Conservation (phyloP, 2,329 filamentous ascomycete species). For the Grosmannia serpens region DNA sequence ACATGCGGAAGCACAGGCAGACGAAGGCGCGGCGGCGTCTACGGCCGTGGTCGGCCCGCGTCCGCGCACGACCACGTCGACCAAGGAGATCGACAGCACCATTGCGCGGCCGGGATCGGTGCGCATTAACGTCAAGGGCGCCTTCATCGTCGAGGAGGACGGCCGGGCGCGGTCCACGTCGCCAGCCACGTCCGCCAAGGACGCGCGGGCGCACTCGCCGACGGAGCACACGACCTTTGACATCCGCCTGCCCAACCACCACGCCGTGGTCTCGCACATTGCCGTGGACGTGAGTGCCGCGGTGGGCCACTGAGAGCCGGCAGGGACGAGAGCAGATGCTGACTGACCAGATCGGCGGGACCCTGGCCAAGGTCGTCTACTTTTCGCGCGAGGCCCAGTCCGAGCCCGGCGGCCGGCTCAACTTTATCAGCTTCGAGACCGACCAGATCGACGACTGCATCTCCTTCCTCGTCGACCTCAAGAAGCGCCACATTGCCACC, state of each 20-base stretch:
- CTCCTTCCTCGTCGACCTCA: constrained; percentile 77
- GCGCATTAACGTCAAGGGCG: constrained; percentile 91
- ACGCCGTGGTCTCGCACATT: constrained; percentile 88
- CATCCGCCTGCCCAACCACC: constrained; percentile 93
- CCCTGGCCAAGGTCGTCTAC: constrained; percentile 92
- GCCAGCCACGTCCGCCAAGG: constrained; percentile 10
- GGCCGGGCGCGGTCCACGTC: constrained; percentile 24
- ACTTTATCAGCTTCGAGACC: constrained; percentile 94
- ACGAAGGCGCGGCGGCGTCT: neutral
- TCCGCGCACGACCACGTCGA: constrained; percentile 32
- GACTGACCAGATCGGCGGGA: constrained; percentile 70
- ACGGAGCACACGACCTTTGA: constrained; percentile 62
- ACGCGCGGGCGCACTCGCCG: constrained; percentile 14
- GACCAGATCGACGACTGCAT: constrained; percentile 89
- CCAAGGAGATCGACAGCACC: constrained; percentile 47
- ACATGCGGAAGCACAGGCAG: no score
- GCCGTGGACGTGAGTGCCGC: constrained; percentile 70
- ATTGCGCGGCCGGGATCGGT: constrained; percentile 59
- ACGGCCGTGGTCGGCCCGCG: constrained; percentile 7
- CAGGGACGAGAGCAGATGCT: neutral
- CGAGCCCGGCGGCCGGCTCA: constrained; percentile 77
- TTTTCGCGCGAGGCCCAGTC: constrained; percentile 81
- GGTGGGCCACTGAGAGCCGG: neutral
- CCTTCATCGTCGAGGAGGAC: constrained; percentile 89
- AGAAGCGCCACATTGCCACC: constrained; percentile 65